Conservation (phyloP, 306 rosid genomes). For the Ammopiptanthus mongolicus region DNA sequence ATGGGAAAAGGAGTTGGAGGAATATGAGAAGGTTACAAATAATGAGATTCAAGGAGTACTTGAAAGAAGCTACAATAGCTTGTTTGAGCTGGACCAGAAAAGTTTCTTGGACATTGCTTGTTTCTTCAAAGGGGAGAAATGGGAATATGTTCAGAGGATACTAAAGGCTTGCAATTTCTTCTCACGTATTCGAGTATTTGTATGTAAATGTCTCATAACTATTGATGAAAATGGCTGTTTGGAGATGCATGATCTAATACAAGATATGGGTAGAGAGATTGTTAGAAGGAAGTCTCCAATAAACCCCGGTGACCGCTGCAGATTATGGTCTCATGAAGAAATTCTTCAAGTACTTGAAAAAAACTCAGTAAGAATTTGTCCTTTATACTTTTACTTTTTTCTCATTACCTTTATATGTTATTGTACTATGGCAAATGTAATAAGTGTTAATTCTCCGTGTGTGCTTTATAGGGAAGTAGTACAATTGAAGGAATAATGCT, state of each 20-base stretch:
- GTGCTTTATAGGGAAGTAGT: not conserved
- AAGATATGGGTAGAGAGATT: conserved; percentile 15
- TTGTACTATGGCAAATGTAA: not conserved
- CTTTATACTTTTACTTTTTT: not conserved
- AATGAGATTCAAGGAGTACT: not conserved
- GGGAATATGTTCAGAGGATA: conserved; percentile 5
- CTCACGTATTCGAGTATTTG: not conserved
- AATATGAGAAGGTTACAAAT: not conserved
- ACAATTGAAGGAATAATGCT: conserved; percentile 20
- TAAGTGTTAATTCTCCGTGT: not conserved
- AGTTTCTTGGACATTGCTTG: conserved; percentile 22
- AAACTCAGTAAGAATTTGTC: not conserved
- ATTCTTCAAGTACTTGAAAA: not conserved
- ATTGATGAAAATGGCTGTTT: not conserved
- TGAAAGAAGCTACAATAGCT: conserved; percentile 1
- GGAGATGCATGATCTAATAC: not conserved
- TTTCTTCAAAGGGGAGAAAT: not conserved
- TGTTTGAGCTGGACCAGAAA: not conserved
- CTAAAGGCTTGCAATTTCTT: not conserved
- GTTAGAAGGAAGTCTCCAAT: not conserved
- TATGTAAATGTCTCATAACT: not conserved
- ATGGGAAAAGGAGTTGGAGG: not conserved
- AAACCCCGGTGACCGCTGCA: not conserved
- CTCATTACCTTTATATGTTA: too few species aligned
- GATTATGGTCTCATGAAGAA: conserved; percentile 5